Conservation (phyloP, 129 eudicot species). For the Tanacetum coccineum region DNA sequence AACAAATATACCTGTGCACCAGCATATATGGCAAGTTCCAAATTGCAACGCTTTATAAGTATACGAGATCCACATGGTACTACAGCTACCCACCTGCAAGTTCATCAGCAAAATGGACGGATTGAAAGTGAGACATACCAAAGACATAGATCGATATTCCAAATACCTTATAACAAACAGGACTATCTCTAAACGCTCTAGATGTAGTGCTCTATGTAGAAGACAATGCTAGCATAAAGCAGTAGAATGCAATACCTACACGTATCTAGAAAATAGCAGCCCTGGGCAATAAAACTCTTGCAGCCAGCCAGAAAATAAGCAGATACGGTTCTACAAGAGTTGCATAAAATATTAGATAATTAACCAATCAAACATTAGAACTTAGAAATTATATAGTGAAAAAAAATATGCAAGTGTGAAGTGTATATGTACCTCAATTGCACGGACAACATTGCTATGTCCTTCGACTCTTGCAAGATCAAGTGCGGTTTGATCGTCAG, state of each 20-base stretch:
- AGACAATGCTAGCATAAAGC: background rate
- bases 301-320: constrained; percentile 96
- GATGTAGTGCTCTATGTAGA: too few relatives aligned
- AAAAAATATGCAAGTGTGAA: background rate
- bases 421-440: constrained; percentile 56
- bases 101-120: too few relatives aligned
- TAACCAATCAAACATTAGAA: constrained; percentile 4
- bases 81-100: constrained; percentile 81
- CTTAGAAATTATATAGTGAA: background rate
- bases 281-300: constrained; percentile 85
- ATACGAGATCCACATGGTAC: constrained; percentile 82
- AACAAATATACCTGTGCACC: constrained; percentile 47
- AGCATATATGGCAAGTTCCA: constrained; percentile 86
- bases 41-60: constrained; percentile 56
- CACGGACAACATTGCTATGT: constrained; percentile 65
- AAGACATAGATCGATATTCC: background rate
- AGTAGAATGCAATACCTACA: constrained; percentile 44
- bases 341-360: constrained; percentile 12
- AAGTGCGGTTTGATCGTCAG: constrained; percentile 88
- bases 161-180: constrained; percentile 3
- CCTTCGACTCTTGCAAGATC: constrained; percentile 92
- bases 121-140: background rate
- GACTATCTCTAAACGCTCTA: background rate
- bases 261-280: constrained; percentile 72
- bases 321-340: constrained; percentile 54